Evolutionary conservation across 352 stramenopile species (phyloP), one percentile per base, ranked within the genome.

Genomic region (Globisporangium echinulatum): DNA sequence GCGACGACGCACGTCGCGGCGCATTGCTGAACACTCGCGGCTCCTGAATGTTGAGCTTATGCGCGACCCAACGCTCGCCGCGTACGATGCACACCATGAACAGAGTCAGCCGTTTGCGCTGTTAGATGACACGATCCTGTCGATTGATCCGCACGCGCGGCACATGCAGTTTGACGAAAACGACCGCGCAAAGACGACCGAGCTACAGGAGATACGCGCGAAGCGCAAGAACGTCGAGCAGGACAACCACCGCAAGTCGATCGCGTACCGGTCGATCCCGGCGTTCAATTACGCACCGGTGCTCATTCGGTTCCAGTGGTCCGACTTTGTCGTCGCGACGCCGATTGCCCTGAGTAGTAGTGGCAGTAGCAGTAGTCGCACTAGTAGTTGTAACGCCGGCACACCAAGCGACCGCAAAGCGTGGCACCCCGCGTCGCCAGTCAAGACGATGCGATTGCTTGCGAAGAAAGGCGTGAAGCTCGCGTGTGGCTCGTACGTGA

Each of bases 291-390:
- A 88, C 60, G 67, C 75, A 46, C 76, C 76, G 0, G 70, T 90
- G 42, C 33, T 72, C 11, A 79, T 90, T 57, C 77, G 85, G 42
- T 88, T 90, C 56, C 75, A 90, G 58, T 88, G 80, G 77, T 88
- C 77, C 0, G 77, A 87, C 52, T 90, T 90, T 42, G 77, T 90
- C 7, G 71, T 90, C 14, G 80, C 80, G 5, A 79, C 64, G 5
- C 76, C 79, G 0, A 77, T 87, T 44, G 40, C 40, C 7, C 40
- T 44, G 40, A 1, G 25, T 3, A 33, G 25, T 33, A 33, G 25
- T 33, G 25, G 25, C 25, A 33, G 25, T 3, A 33, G 25, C 25
- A 33, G 25, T 33, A 33, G 25, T 33, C 25, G 25, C 25, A 33
- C 25, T 33, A 33, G 25, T 33, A 33, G 25, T 33, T 33, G 25